phyloP scores from a whole-genome alignment of 179 eudicot species.

The Camellia oleifera region DNA sequence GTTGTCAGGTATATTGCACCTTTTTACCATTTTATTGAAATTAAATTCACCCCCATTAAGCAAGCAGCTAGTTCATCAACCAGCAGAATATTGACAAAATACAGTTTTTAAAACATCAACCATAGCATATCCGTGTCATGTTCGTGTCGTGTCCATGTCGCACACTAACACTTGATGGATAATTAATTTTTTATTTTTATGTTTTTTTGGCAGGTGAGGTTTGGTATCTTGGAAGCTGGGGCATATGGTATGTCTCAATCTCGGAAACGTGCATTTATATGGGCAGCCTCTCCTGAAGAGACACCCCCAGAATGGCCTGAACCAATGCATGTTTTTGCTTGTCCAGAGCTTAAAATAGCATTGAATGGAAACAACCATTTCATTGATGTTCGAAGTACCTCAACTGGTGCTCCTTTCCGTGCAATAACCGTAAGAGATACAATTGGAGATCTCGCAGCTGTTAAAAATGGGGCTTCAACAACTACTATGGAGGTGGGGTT shows the following conservation, averaged over 20 bases:
- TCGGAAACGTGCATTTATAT: slow-evolving; percentile 87
- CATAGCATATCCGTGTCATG: too few species aligned
- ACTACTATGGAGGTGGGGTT: slow-evolving; percentile 55
- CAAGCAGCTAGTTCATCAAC: neutral
- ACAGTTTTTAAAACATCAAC: neutral
- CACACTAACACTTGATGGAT: neutral
- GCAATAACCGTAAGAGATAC: slow-evolving; percentile 87
- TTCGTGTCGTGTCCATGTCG: too few species aligned
- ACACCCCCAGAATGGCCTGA: slow-evolving; percentile 93
- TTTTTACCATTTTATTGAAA: neutral
- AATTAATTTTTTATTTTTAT: neutral
- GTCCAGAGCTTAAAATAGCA: slow-evolving; percentile 61
- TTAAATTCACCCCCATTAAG: neutral
- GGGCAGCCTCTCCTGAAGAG: slow-evolving; percentile 94
- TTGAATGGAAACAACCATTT: slow-evolving; percentile 46
- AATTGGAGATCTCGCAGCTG: slow-evolving; percentile 85
- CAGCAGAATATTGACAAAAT: neutral
- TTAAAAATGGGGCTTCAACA: slow-evolving; percentile 69
- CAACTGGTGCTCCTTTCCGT: slow-evolving; percentile 83
- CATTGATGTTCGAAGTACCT: slow-evolving; percentile 79
- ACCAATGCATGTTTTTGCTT: slow-evolving; percentile 93
- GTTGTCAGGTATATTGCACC: slow-evolving; percentile 74
- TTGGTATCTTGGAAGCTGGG: slow-evolving; percentile 92
- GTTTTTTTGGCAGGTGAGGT: slow-evolving; percentile 56
- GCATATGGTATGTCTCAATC: slow-evolving; percentile 90